phyloP scores from a whole-genome alignment of 805 yeast genomes.

The Priceomyces carsonii region DNA sequence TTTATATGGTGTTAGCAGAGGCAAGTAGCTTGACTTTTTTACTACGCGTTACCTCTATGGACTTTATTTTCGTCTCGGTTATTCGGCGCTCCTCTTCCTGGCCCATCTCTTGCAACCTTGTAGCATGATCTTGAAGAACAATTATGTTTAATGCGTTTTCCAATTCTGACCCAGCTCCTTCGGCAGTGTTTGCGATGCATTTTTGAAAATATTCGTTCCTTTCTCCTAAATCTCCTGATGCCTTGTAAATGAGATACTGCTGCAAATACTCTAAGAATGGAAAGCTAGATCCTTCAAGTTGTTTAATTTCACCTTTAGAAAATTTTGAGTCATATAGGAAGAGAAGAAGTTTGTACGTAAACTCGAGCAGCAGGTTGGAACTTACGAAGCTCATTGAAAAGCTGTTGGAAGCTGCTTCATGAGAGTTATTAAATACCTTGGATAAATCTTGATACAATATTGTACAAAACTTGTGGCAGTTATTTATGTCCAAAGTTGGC shows the following conservation, averaged over 20 bases:
- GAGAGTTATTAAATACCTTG: slow-evolving; percentile 12
- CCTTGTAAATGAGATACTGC: slow-evolving; percentile 14
- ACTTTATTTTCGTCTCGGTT: no score
- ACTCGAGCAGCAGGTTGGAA: slow-evolving; percentile 12
- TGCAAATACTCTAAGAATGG: slow-evolving; percentile 19
- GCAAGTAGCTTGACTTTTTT: no score
- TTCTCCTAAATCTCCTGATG: slow-evolving; percentile 14
- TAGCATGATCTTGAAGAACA: slow-evolving; percentile 16
- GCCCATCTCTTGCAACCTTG: slow-evolving; percentile 14
- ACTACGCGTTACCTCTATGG: no score
- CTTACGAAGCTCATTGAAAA: slow-evolving; percentile 17
- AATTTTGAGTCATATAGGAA: slow-evolving; percentile 6
- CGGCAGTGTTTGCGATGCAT: slow-evolving; percentile 15
- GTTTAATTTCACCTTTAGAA: slow-evolving; percentile 25
- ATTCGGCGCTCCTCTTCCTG: slow-evolving; percentile 9
- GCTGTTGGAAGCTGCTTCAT: slow-evolving; percentile 14
- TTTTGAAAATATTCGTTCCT: slow-evolving; percentile 14
- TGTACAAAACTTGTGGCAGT: slow-evolving; percentile 12
- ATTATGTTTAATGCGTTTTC: slow-evolving; percentile 20
- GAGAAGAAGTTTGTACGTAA: slow-evolving; percentile 17
- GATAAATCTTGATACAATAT: slow-evolving; percentile 15
- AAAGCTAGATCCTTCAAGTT: slow-evolving; percentile 56
- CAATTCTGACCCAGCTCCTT: slow-evolving; percentile 14
- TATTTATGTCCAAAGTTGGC: slow-evolving; percentile 3
- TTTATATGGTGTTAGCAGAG: no score